Base-by-base conservation (phyloP, 2,329 filamentous ascomycete species). In the Saccharata proteae region DNA sequence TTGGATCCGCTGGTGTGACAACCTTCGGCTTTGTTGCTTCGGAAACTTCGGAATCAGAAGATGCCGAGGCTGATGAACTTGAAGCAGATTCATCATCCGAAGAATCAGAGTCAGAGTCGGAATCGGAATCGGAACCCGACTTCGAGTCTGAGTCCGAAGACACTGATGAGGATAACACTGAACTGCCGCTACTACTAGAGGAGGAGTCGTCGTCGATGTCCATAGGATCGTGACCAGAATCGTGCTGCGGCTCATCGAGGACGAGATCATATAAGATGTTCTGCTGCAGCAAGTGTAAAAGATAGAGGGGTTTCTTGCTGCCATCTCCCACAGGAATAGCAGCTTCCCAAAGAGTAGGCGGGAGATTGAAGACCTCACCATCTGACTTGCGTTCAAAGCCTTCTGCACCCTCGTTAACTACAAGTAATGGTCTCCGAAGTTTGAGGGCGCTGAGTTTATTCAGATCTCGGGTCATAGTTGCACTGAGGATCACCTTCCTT, bases 381-480 rank as follows among this genome's bases (percentile, higher is more conserved):
- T 50, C 49, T 14, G 25, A 14, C 12, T 23, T 23, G 14, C 17
- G 17, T 8, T 26, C 24, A 28, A 22, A 38, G 38, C 22, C 38
- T 11, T 41, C 37, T 11, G 54, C 45, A 17, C 70, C 72, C 38
- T 86, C 79, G 10, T 93, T 67, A 1, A 84, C 69, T 1, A 94
- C 69, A 27, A 94, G 61, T 37, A 71, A 79, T 3, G 90, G 88
- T 31, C 80, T 67, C 16, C 67, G 64, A 17, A 96, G 63, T 37
- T 71, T 78, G 21, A 96, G 56, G 1, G 74, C 77, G 34, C 72
- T 78, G 13, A 96, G 61, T 38, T 90, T 77, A 20, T 80, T 81
- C 28, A 93, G 62, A 47, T 96, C 85, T 35, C 76, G 71, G 2
- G 86, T 93, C 74, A 96, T 84, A 0, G 88, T 94, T 5, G 88